Conservation (phyloP, 352 stramenopile species). For the Phytophthora ohioensis region DNA sequence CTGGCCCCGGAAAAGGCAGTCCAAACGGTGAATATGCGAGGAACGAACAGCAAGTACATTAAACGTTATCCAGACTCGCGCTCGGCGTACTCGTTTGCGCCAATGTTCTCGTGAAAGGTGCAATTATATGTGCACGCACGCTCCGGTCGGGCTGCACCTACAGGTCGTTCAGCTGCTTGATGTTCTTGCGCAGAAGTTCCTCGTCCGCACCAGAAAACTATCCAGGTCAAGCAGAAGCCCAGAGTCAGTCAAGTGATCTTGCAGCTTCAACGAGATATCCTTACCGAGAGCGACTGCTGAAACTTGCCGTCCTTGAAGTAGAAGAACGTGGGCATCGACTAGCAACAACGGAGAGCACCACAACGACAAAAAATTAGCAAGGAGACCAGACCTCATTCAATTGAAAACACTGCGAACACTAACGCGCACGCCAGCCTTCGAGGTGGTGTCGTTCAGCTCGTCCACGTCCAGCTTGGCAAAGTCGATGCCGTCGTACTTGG, state of each 20-base stretch:
- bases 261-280: background rate
- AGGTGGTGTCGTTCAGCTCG: slow-evolving; percentile 80
- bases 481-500: slow-evolving; percentile 70
- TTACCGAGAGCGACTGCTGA: slow-evolving; percentile 80
- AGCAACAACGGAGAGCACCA: slow-evolving; percentile 1
- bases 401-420: slow-evolving; percentile 29
- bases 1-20: background rate
- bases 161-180: slow-evolving; percentile 80
- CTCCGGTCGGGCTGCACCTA: slow-evolving; percentile 35
- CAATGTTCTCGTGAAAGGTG: slow-evolving; percentile 1
- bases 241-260: slow-evolving; percentile 16
- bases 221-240: slow-evolving; percentile 3
- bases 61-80: slow-evolving; percentile 4
- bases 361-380: slow-evolving; percentile 6
- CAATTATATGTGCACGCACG: slow-evolving; percentile 1
- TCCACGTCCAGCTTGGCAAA: slow-evolving; percentile 91
- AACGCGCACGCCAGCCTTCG: slow-evolving; percentile 84
- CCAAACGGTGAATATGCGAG: background rate
- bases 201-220: slow-evolving; percentile 90
- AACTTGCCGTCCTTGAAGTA: slow-evolving; percentile 85
- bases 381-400: background rate
- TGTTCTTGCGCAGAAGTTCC: slow-evolving; percentile 70
- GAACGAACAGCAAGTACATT: slow-evolving; percentile 11
- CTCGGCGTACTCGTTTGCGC: slow-evolving; percentile 3
- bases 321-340: slow-evolving; percentile 92